Conservation (phyloP, 164 flowering plant genomes). For the Echeveria elegans region DNA sequence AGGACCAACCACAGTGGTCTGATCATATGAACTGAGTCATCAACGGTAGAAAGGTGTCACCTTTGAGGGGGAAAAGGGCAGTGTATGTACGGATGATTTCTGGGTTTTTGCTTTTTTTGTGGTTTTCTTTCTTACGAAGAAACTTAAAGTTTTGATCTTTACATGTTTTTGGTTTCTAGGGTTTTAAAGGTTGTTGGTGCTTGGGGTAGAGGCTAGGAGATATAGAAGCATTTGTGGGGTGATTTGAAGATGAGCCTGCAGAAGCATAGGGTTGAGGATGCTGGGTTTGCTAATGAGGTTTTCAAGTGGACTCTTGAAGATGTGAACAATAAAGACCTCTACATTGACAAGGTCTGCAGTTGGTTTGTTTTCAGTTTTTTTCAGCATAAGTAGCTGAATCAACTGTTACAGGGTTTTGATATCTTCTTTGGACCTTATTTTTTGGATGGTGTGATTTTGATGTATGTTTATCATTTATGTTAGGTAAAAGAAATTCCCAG, state of each 20-base stretch:
- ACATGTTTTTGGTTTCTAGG: background rate
- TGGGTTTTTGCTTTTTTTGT: constrained; percentile 9
- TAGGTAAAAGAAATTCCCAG: constrained; percentile 51
- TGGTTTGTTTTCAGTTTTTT: background rate
- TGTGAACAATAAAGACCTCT: background rate
- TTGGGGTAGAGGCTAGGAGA: background rate
- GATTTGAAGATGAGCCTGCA: constrained; percentile 2
- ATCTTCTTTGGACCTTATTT: background rate
- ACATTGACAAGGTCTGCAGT: background rate
- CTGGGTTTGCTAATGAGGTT: background rate
- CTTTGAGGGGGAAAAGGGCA: background rate
- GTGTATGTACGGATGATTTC: background rate
- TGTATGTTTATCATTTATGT: constrained; percentile 1
- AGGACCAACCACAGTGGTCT: background rate
- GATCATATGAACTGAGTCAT: background rate
- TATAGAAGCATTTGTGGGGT: background rate
- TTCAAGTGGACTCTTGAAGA: constrained; percentile 9
- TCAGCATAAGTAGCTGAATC: background rate
- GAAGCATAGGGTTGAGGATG: constrained; percentile 1
- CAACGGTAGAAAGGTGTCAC: background rate
- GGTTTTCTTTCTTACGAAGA: background rate
- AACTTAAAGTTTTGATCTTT: background rate
- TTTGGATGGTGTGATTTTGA: background rate
- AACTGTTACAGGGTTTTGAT: background rate
- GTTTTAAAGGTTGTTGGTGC: background rate